Evolutionary conservation across 257 asterid species (phyloP).

Genomic region (Nicotiana paniculata): DNA sequence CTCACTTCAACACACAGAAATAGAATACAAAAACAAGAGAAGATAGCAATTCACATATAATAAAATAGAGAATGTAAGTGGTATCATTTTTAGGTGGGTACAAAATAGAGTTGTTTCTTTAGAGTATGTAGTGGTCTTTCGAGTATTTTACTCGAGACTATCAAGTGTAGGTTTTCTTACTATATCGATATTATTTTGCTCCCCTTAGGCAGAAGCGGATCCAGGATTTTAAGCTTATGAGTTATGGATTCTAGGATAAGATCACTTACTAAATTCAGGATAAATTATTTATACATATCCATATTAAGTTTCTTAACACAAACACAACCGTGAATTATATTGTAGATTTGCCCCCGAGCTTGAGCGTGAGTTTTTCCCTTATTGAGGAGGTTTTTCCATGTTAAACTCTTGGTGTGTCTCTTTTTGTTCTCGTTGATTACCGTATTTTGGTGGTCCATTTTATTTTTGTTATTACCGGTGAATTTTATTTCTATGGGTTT

Average conservation of each 20-base stretch:
- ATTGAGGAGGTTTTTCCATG: neutral
- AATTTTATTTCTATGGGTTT: neutral
- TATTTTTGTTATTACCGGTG: neutral
- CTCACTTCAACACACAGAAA: neutral
- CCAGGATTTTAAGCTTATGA: no score
- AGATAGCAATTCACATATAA: neutral
- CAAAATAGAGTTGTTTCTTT: neutral
- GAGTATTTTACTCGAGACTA: neutral
- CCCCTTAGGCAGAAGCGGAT: no score
- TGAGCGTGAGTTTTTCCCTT: neutral
- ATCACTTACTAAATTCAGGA: no score
- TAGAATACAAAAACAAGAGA: neutral
- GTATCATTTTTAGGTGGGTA: neutral
- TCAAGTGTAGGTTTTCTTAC: no score
- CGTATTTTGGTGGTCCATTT: neutral
- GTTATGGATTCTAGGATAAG: no score
- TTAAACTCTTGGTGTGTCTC: neutral
- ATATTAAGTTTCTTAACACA: no score
- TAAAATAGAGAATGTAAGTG: neutral
- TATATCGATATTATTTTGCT: neutral
- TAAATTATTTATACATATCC: no score
- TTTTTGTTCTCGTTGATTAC: neutral
- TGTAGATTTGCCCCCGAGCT: no score
- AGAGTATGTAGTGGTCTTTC: neutral
- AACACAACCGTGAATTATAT: no score